Percentiles rank a stretch among this genome's conserved stretches.
Evolutionary conservation across 805 yeast species (phyloP).

Genomic region (Wickerhamomyces pijperi): DNA sequence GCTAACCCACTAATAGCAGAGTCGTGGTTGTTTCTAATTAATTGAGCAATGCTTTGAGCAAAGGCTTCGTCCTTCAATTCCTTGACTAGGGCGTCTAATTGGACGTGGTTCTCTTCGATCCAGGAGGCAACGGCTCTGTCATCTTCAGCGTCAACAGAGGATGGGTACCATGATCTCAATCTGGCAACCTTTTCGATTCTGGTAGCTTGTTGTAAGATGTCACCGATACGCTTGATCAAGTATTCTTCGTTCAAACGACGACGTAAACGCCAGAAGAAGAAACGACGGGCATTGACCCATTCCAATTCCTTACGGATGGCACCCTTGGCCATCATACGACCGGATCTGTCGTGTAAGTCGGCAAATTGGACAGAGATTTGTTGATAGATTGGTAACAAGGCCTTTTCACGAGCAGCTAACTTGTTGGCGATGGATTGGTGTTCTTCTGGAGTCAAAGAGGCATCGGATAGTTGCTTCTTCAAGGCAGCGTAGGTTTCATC

Average conservation of each 20-base stretch:
- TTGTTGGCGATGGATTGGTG: conserved; percentile 52
- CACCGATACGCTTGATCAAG: conserved; percentile 62
- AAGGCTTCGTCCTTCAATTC: conserved; percentile 56
- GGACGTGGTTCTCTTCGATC: conserved; percentile 70
- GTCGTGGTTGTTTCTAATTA: conserved; percentile 44
- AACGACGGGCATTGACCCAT: conserved; percentile 85
- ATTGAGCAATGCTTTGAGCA: conserved; percentile 51
- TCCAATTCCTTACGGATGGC: conserved; percentile 75
- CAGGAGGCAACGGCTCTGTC: conserved; percentile 75
- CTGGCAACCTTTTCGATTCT: conserved; percentile 80
- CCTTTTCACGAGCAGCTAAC: conserved; percentile 68
- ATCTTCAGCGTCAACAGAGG: conserved; percentile 52
- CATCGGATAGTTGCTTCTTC: conserved; percentile 46
- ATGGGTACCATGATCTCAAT: conserved; percentile 78
- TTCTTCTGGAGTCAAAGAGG: conserved; percentile 49
- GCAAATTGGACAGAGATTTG: conserved; percentile 95
- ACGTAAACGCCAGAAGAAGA: conserved; percentile 98
- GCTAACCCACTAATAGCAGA: conserved; percentile 42
- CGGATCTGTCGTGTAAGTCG: conserved; percentile 94
- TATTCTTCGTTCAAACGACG: conserved; percentile 92
- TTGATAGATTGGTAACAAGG: conserved; percentile 75
- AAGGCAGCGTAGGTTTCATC: conserved; percentile 66
- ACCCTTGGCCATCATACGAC: conserved; percentile 94
- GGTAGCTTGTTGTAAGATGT: conserved; percentile 44
- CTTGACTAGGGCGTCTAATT: conserved; percentile 49